phyloP scores from a whole-genome alignment of 192 early-diverging fungal species.

The Rhizophagus clarus region DNA sequence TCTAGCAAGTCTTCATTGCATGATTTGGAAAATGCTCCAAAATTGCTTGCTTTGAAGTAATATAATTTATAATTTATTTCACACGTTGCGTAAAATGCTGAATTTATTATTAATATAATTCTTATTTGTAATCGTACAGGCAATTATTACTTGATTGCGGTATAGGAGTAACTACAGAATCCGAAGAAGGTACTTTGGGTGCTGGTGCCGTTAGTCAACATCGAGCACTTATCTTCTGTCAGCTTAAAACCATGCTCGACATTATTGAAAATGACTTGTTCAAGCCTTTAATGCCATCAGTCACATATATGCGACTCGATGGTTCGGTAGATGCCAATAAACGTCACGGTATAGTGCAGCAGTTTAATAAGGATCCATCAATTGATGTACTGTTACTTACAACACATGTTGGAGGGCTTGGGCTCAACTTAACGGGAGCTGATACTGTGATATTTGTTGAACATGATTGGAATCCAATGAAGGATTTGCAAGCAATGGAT shows the following conservation, averaged over 20 bases:
- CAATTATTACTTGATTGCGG: conserved; percentile 94
- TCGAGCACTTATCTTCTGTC: conserved; percentile 95
- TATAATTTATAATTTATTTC: conserved; percentile 17
- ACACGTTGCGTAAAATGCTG: background rate
- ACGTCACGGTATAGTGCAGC: conserved; percentile 89
- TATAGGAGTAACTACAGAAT: conserved; percentile 72
- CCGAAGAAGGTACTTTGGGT: conserved; percentile 47
- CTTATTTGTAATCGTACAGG: conserved; percentile 35
- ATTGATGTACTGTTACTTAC: conserved; percentile 95
- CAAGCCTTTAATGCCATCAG: conserved; percentile 76
- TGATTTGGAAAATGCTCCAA: conserved; percentile 84
- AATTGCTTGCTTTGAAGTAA: conserved; percentile 84
- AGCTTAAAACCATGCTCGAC: conserved; percentile 94
- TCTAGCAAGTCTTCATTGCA: conserved; percentile 58
- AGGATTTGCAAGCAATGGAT: conserved; percentile 99
- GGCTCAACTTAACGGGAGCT: conserved; percentile 97
- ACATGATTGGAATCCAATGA: conserved; percentile 99
- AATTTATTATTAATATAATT: conserved; percentile 7
- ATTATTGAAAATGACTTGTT: conserved; percentile 94
- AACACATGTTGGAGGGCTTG: conserved; percentile 96
- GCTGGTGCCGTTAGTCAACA: conserved; percentile 71
- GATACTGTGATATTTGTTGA: conserved; percentile 99
- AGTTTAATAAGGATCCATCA: conserved; percentile 95
- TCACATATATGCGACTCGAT: conserved; percentile 94
- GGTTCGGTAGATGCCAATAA: conserved; percentile 80